Base-by-base conservation (phyloP, 2,329 filamentous ascomycete genomes). In the Didymella pinodella region DNA sequence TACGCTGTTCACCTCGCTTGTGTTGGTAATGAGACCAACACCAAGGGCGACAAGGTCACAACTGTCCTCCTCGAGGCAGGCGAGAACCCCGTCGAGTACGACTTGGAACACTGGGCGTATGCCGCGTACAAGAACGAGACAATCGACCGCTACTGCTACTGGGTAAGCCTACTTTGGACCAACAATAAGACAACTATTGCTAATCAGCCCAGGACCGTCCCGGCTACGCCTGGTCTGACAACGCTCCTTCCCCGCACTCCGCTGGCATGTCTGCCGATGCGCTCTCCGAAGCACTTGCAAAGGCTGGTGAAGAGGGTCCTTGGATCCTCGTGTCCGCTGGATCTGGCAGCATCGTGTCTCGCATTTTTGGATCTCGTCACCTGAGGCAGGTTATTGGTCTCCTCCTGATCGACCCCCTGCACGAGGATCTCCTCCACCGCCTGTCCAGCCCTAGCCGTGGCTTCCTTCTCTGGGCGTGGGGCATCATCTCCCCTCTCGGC, bases 251-350 rank as follows among this genome's bases (percentile, higher is more conserved):
- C 6, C 95, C 95, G 0, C 89, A 97, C 68, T 96, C 92, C 5
- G 94, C 92, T 4, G 93, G 93, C 43, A 97, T 97, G 86, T 90
- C 91, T n/a, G 89, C 91, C 5, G 93, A 97, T 71, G 92, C 89
- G 0, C 82, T 98, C 26, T 93, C 92, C 43, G 93, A 98, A 79
- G 92, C 93, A 2, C 84, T 99, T 6, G 88, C 90, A 2, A 83
- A 87, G 40, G 87, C 90, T 3, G 93, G 89, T 26, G 95, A 98
- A 78, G 83, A 88, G 47, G 93, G 94, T 0, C 94, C 95, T 0
- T 99, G 91, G 90, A 84, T 99, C 28, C 82, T 97, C 5, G 89
- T 93, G 34, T 93, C 91, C 45, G 91, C 93, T 4, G 94, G 94
- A 28, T 86, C 96, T 52, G 95, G 94, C 12, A 91, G 90, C 53